Percentiles rank a stretch among this genome's conserved stretches.
Evolutionary conservation across 2,329 filamentous ascomycete genomes (phyloP).

Genomic region (Alternaria angustiovoidea): DNA sequence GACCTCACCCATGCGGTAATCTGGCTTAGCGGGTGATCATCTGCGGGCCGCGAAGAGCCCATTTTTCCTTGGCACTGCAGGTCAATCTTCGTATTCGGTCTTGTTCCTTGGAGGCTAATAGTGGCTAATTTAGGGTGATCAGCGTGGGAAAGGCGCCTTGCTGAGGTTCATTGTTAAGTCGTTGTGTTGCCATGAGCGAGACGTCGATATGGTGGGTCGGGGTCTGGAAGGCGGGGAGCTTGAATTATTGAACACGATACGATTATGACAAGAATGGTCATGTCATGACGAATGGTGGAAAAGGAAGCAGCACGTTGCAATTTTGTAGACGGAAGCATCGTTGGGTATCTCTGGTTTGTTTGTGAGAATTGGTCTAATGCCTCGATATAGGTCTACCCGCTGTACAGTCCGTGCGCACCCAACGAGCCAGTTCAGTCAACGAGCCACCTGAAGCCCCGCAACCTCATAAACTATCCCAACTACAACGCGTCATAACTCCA

Average conservation of each 20-base stretch:
- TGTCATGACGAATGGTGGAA: background rate
- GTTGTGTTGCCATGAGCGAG: no score
- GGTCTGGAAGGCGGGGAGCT: background rate
- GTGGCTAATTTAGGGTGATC: background rate
- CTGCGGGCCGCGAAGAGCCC: background rate
- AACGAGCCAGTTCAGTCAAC: no score
- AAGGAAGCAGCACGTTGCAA: background rate
- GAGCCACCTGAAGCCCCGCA: no score
- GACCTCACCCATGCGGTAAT: background rate
- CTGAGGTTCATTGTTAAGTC: no score
- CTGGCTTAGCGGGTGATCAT: background rate
- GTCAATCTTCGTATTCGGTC: slow-evolving; percentile 6
- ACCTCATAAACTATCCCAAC: no score
- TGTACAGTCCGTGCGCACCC: no score
- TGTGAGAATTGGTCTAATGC: background rate
- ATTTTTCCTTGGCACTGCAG: slow-evolving; percentile 1
- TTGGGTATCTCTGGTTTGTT: background rate
- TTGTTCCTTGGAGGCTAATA: background rate
- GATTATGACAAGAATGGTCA: background rate
- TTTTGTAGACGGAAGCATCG: background rate
- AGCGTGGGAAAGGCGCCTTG: background rate
- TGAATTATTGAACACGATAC: background rate
- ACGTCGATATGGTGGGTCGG: no score
- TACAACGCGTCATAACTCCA: no score
- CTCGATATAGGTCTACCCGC: background rate